Evolutionary conservation across 345 rosid species (phyloP).

Genomic region (Syzygium grande): DNA sequence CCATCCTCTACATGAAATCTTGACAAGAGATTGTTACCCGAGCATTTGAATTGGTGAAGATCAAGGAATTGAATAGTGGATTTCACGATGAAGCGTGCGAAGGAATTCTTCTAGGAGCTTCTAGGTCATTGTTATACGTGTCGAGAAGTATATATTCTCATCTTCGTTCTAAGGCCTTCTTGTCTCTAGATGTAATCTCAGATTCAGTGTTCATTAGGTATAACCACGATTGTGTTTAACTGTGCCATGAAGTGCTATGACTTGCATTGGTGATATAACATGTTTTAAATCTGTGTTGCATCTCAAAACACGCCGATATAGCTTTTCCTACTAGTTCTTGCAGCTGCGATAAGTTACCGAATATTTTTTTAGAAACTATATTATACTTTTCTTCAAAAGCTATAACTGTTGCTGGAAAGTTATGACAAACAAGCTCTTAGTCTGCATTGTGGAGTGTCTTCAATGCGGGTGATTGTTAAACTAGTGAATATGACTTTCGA

Average conservation of each 20-base stretch:
- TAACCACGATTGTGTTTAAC: background rate
- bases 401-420: too few relatives aligned
- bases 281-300: background rate
- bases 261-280: background rate
- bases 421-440: too few relatives aligned
- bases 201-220: background rate
- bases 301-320: too few relatives aligned
- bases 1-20: background rate
- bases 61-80: background rate
- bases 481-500: background rate
- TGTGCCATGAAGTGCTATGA: background rate
- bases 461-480: background rate
- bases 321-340: too few relatives aligned
- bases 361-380: too few relatives aligned
- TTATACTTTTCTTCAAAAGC: too few relatives aligned
- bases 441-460: too few relatives aligned
- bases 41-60: background rate
- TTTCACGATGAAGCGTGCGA: background rate
- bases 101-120: background rate
- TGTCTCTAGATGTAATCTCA: background rate
- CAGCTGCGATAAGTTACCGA: too few relatives aligned
- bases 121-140: background rate
- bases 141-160: background rate
- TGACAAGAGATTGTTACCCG: background rate
- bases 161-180: background rate